Base-by-base conservation (phyloP, 2,329 filamentous ascomycete genomes). In the Graphilbum fragrans region DNA sequence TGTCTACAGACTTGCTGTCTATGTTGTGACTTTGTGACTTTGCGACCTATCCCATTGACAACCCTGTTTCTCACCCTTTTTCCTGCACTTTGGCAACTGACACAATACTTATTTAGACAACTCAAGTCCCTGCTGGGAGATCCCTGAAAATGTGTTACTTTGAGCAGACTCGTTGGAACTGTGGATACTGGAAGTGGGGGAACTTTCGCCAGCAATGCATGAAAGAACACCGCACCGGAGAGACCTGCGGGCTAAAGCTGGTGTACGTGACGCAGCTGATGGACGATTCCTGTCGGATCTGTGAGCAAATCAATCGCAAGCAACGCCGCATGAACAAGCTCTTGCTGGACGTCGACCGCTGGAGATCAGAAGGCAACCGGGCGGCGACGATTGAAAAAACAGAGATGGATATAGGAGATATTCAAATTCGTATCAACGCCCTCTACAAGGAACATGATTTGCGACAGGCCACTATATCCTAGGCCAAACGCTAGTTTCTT, bases 61-160 rank as follows among this genome's bases (percentile, higher is more conserved):
- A 29, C 25, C 31, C 31, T 6, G 6, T 27, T 27, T 27, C 31
- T 5, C 7, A 6, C 8, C 31, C 16, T 10, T 32, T 32, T 32
- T 3, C 32, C 25, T 7, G 9, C 11, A 19, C 27, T 21, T 21
- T 22, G 22, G 14, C 37, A 10, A 6, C 16, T 32, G 18, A 32
- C 37, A 9, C n/a, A 18, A 7, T 17, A 12, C 19, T 17, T 39
- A 32, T 33, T 33, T 20, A 5, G 17, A 21, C 17, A 32, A n/a
- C 25, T 29, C 25, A 14, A 29, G 25, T 29, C 14, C 37, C 31
- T n/a, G n/a, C n/a, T n/a, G n/a, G n/a, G n/a, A n/a, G n/a, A n/a
- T n/a, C n/a, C n/a, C n/a, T n/a, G 17, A 70, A 58, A 52, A 94
- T 96, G 90, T 95, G 90, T 69, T 95, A 92, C 71, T 96, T 88